Conservation (phyloP, 2,329 filamentous ascomycete genomes). For the Fusarium duplospermum region DNA sequence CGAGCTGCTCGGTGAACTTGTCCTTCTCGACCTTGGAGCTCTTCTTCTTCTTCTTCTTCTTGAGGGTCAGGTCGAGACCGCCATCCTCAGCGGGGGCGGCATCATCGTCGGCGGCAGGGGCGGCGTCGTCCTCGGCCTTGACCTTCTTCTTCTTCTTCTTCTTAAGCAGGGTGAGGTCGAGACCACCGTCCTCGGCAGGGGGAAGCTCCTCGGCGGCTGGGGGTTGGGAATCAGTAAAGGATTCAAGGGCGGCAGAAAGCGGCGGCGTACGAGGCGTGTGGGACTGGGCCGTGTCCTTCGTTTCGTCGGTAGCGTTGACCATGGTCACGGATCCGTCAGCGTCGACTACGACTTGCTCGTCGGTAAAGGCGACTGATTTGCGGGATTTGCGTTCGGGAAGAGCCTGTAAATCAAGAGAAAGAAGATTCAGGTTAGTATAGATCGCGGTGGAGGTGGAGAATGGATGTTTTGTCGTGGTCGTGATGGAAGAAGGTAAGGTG, state of each 20-base stretch:
- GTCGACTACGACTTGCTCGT: constrained; percentile 88
- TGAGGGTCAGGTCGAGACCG: constrained; percentile 69
- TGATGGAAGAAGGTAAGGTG: constrained; percentile 14
- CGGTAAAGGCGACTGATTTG: constrained; percentile 94
- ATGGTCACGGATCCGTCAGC: constrained; percentile 87
- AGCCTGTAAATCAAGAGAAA: constrained; percentile 36
- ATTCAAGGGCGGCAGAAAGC: constrained; percentile 64
- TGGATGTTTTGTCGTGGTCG: constrained; percentile 5
- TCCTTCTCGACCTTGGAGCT: constrained; percentile 66
- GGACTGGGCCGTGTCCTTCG: constrained; percentile 84
- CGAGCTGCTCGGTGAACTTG: constrained; percentile 70
- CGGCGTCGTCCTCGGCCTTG: constrained; percentile 59
- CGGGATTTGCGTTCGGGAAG: constrained; percentile 75
- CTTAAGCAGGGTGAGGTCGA: constrained; percentile 76
- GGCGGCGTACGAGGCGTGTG: constrained; percentile 77
- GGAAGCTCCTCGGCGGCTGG: constrained; percentile 60
- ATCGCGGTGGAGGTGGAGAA: constrained; percentile 4
- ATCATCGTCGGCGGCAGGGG: constrained; percentile 51
- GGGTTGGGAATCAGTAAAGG: constrained; percentile 63
- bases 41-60: constrained; percentile 85
- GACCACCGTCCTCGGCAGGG: constrained; percentile 61
- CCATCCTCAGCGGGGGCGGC: constrained; percentile 60
- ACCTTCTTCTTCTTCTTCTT: constrained; percentile 78
- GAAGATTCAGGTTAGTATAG: constrained; percentile 31
- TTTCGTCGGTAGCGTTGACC: constrained; percentile 77